Conservation (phyloP, 2,329 filamentous ascomycete genomes). For the Ophiostoma fasciatum region DNA sequence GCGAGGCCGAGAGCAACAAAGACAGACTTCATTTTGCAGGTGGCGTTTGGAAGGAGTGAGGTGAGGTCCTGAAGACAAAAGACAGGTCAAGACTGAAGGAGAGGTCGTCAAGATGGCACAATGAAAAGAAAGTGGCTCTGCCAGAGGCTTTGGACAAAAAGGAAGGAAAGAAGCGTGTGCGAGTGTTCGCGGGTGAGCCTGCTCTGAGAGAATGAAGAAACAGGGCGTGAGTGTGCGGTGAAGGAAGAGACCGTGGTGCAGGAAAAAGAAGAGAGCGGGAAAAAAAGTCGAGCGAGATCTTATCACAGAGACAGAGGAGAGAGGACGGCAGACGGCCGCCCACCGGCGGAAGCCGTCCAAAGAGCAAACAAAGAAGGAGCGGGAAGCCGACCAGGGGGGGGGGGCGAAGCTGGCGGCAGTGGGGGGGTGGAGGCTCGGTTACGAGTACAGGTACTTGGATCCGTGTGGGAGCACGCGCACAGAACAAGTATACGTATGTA, state of each 20-base stretch:
- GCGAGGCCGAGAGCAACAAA: conserved; percentile 24
- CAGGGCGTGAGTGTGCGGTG: conserved; percentile 2
- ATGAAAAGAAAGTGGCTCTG: not conserved
- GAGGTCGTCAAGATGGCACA: too few relatives aligned
- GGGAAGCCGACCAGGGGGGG: not conserved
- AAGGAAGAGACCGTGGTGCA: not conserved
- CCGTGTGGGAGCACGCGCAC: too few relatives aligned
- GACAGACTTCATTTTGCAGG: conserved; percentile 32
- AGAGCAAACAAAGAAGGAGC: not conserved
- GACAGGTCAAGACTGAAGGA: not conserved
- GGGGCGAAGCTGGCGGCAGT: conserved; percentile 1
- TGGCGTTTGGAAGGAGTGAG: conserved; percentile 8
- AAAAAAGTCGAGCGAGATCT: conserved; percentile 1
- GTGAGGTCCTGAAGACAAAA: not conserved
- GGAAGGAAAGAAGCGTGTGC: not conserved
- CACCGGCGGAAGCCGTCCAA: not conserved
- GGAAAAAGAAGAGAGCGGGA: not conserved
- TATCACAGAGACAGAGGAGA: not conserved
- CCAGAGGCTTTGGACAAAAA: conserved; percentile 8
- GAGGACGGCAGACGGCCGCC: not conserved
- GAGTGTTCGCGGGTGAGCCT: conserved; percentile 6
- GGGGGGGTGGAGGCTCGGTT: conserved; percentile 2
- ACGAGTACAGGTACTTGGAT: too few relatives aligned
- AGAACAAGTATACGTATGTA: too few relatives aligned
- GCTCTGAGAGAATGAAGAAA: conserved; percentile 15